These are phyloP conservation scores for Eucalyptus cloeziana DNA, from an alignment of 345 rosid species.

Conservation along the genomic window DNA sequence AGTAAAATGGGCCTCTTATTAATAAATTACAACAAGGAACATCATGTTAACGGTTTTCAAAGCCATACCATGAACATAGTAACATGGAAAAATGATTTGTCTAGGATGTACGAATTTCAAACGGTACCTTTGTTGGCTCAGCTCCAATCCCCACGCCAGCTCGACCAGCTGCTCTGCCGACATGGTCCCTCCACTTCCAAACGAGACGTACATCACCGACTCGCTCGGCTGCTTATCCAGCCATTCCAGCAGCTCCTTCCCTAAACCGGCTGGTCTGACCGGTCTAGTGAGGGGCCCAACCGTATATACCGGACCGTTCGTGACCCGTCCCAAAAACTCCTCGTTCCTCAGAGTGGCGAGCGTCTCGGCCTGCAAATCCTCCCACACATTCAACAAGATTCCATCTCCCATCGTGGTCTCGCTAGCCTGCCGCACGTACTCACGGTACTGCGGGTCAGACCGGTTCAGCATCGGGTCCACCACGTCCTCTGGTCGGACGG, in stretches of 20 bases:
- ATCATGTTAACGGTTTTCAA: too few relatives aligned
- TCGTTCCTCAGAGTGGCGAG: slow-evolving; percentile 21
- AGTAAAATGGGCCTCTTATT: background rate
- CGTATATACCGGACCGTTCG: slow-evolving; percentile 22
- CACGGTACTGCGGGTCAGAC: background rate
- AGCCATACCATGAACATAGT: too few relatives aligned
- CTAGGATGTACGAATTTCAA: too few relatives aligned
- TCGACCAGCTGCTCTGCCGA: slow-evolving; percentile 34
- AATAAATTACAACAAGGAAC: too few relatives aligned
- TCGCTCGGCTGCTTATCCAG: slow-evolving; percentile 24
- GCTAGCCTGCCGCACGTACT: background rate
- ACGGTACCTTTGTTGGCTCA: slow-evolving; percentile 15
- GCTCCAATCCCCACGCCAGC: slow-evolving; percentile 58
- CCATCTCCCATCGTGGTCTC: slow-evolving; percentile 27
- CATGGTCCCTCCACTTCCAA: slow-evolving; percentile 70
- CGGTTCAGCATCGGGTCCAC: slow-evolving; percentile 25
- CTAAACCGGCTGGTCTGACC: background rate
- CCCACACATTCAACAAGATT: slow-evolving; percentile 50
- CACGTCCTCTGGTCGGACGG: slow-evolving; percentile 29
- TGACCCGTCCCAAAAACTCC: background rate
- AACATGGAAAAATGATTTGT: too few relatives aligned
- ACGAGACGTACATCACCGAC: slow-evolving; percentile 49
- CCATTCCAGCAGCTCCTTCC: slow-evolving; percentile 19
- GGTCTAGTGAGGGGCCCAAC: slow-evolving; percentile 31
- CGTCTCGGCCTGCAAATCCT: slow-evolving; percentile 24